These are phyloP conservation scores for Mychonastes homosphaera DNA, from an alignment of 139 green algal species.

Conservation along the genomic window DNA sequence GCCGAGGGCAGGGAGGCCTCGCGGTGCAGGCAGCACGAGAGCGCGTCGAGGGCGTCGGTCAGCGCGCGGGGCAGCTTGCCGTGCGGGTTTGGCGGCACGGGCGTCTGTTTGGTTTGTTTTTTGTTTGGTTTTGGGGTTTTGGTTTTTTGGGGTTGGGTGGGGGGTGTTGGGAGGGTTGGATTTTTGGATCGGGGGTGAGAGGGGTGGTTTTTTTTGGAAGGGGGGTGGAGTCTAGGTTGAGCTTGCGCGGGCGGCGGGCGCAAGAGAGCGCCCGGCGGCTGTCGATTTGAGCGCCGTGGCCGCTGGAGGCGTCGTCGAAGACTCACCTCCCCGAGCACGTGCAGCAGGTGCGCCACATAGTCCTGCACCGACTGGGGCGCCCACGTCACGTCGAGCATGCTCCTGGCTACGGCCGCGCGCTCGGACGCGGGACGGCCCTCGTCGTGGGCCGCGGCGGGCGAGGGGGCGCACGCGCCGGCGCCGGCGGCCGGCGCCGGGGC, in stretches of 20 bases:
- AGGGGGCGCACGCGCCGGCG: background rate
- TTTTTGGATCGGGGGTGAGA: conserved; percentile 5
- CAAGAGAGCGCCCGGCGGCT: background rate
- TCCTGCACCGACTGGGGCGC: background rate
- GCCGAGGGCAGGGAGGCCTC: too few relatives aligned
- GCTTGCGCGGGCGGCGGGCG: background rate
- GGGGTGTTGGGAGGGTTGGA: too few relatives aligned
- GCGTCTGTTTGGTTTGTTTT: too few relatives aligned
- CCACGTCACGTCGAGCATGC: background rate
- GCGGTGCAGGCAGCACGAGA: too few relatives aligned
- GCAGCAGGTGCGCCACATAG: background rate
- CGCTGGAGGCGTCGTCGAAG: background rate
- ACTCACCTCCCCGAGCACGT: background rate
- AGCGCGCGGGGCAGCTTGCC: too few relatives aligned
- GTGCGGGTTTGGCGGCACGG: too few relatives aligned
- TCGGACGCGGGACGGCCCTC: background rate
- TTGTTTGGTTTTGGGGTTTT: too few relatives aligned
- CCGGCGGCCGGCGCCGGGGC: too few relatives aligned
- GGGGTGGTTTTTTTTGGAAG: background rate
- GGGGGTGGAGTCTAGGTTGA: too few relatives aligned
- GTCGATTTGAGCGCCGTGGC: background rate
- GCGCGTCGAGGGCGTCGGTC: too few relatives aligned
- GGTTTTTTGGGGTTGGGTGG: too few relatives aligned
- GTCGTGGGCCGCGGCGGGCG: background rate
- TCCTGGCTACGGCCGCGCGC: background rate